Evolutionary conservation across 176 grass and related monocot genomes (phyloP).

Genomic region (Cymbopogon citratus): DNA sequence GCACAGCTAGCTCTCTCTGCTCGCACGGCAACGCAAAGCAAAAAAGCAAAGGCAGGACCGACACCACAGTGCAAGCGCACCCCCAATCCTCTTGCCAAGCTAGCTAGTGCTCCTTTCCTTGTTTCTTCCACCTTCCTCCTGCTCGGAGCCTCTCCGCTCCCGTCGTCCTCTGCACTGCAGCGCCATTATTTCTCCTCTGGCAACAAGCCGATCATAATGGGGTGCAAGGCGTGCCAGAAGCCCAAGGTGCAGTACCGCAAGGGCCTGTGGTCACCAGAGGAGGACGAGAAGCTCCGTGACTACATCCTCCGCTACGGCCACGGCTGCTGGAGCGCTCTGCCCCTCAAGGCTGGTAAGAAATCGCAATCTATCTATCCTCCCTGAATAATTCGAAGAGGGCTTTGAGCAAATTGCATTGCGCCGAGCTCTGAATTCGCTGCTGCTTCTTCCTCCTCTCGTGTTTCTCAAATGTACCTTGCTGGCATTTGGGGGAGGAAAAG

Average conservation of each 20-base stretch:
- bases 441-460: not conserved
- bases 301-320: conserved; percentile 79
- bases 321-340: conserved; percentile 78
- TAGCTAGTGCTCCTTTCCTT: not conserved
- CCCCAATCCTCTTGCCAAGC: not conserved
- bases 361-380: not conserved
- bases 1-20: not conserved
- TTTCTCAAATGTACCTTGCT: conserved; percentile 29
- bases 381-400: not conserved
- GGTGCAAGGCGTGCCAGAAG: conserved; percentile 83
- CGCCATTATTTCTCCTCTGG: not conserved
- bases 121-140: not conserved
- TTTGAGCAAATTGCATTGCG: not conserved
- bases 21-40: conserved; percentile 29
- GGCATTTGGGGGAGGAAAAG: not conserved
- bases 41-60: conserved; percentile 20
- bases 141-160: not conserved
- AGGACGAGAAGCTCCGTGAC: conserved; percentile 76
- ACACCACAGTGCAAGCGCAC: conserved; percentile 28
- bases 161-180: not conserved
- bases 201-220: conserved; percentile 23
- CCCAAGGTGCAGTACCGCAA: conserved; percentile 68
- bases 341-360: conserved; percentile 72
- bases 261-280: conserved; percentile 94
- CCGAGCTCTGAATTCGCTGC: not conserved